Evolutionary conservation across 192 early-diverging fungal genomes (phyloP), one percentile per base, ranked within the genome.

Genomic region (Coemansia sp.): DNA sequence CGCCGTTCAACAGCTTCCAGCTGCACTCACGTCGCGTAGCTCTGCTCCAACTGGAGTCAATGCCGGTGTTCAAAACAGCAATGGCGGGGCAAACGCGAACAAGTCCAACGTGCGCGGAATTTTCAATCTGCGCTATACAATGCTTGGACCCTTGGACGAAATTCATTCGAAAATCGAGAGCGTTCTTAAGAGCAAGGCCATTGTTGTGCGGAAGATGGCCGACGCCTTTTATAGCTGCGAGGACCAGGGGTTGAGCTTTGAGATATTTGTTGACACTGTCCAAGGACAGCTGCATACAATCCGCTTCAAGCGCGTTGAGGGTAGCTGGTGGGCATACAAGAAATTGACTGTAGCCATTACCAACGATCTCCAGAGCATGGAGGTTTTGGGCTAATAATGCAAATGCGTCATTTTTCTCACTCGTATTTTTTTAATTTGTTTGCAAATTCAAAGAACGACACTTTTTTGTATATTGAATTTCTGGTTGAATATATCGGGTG

Each of bases 311-410:
- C 71, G 77, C 17, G 8, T 73, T 14, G 68, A 73, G 45, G 77
- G 77, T 8, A 71, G 58, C 49, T 79, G 77, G 77, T 79, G 71
- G 68, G 68, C 61, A 0, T 79, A 74, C 33, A 79, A 79, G 49
- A 79, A 79, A 38, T 68, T 74, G 6, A 68, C 72, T 28, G 64
- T 73, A n/a, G 68, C 77, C 17, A 63, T 78, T 20, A 66, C 71
- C 11, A 67, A 73, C n/a, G 76, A 78, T 36, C 56, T 78, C 17
- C 71, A 78, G 45, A 66, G 62, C 36, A 29, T 59, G 14, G 56
- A 56, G 54, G 25, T 56, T 31, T 25, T 25, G 25, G 54, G 29
- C 16, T 56, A 34, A 60, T 11, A 11, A 49, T n/a, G n/a, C n/a
- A n/a, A n/a, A n/a, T n/a, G n/a, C n/a, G n/a, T n/a, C n/a, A n/a